These are phyloP conservation scores for Ogataea trehaloabstinens DNA, from an alignment of 805 yeast genomes.

Conservation along the genomic window DNA sequence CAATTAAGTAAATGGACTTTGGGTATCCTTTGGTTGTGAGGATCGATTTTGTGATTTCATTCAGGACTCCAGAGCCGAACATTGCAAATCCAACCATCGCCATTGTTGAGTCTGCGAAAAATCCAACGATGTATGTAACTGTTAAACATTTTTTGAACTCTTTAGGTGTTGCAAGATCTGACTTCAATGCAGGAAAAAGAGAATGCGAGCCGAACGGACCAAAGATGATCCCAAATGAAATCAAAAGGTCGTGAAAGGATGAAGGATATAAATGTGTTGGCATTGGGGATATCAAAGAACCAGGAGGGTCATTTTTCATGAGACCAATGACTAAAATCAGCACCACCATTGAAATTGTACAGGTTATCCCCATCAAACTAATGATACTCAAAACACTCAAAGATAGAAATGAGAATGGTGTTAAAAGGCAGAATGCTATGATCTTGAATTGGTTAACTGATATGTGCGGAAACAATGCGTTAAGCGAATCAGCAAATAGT, in stretches of 20 bases:
- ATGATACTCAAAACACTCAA: conserved; percentile 52
- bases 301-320: conserved; percentile 43
- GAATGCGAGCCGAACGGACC: conserved; percentile 89
- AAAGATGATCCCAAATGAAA: conserved; percentile 62
- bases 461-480: conserved; percentile 58
- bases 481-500: conserved; percentile 80
- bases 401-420: conserved; percentile 74
- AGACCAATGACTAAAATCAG: conserved; percentile 49
- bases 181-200: conserved; percentile 71
- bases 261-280: conserved; percentile 41
- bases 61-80: conserved; percentile 70
- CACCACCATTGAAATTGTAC: conserved; percentile 49
- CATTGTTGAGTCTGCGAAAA: conserved; percentile 57
- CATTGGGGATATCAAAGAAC: conserved; percentile 51
- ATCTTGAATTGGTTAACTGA: conserved; percentile 60
- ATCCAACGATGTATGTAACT: conserved; percentile 57
- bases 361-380: conserved; percentile 54
- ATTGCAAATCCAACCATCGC: conserved; percentile 69
- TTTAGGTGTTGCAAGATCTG: conserved; percentile 71
- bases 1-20: conserved; percentile 47
- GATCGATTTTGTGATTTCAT: conserved; percentile 76
- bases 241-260: conserved; percentile 36
- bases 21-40: conserved; percentile 71
- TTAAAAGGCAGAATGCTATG: conserved; percentile 63
- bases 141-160: conserved; percentile 54